Evolutionary conservation across 108 stramenopile species (phyloP), one percentile per base, ranked within the genome.

Genomic region (Cyclostephanos tholiformis): DNA sequence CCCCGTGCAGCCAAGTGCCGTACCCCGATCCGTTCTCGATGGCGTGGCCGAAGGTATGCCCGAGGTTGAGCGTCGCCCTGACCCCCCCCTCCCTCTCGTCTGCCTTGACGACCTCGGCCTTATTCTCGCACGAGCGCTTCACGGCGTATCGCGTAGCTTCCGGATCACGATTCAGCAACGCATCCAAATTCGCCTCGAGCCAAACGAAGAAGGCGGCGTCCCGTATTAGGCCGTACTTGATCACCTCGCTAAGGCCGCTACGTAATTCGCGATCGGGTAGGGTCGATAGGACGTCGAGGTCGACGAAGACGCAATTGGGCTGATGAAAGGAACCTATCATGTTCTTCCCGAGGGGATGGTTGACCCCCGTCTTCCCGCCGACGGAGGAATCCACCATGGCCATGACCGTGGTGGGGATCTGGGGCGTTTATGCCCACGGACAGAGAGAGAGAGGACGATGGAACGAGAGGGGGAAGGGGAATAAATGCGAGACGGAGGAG

Each of bases 281-380:
- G 23, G 95, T 96, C 50, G 67, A 48, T 46, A 99, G 85, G 20
- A 87, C 86, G 36, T 79, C 82, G 39, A 91, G 95, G 76, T 97
- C 96, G 52, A 97, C 87, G 70, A 97, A 87, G 62, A 98, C 95
- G 65, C 95, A 93, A 64, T 94, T 86, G 17, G 99, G 99, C 80
- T 99, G 99, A 72, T 97, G 94, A 82, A 99, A 98, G 46, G 98
- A 94, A 14, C 99, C 99, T 65, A 99, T 89, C 95, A 99, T 97
- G 81, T 99, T 99, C 86, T 99, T 99, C 58, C 97, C 99, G 30
- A 88, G 80, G 23, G 97, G 89, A 73, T 96, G 97, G 71, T 99
- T 98, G 75, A 99, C 97, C 32, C 93, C 97, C 0, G 99, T 99
- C 85, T 99, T 99, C 51, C 99, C 99, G 29, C 99, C 99, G 27